These are phyloP conservation scores for Drosera spatulata DNA, from an alignment of 179 eudicot genomes.

Conservation along the genomic window DNA sequence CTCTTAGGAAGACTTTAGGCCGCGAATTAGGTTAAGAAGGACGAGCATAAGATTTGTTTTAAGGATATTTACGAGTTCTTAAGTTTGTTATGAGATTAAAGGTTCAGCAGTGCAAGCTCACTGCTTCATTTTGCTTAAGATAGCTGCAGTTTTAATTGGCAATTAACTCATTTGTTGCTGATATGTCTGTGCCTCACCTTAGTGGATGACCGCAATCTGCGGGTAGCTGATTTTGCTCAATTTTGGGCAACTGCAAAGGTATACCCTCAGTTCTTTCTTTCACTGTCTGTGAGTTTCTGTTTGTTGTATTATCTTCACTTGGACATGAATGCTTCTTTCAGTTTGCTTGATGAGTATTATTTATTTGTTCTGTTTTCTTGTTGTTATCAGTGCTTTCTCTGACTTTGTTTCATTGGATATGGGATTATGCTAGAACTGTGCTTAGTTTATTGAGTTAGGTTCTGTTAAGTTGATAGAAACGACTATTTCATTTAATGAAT, in stretches of 20 bases:
- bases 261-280: slow-evolving; percentile 56
- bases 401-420: neutral
- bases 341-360: neutral
- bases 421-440: too few species aligned
- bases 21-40: slow-evolving; percentile 9
- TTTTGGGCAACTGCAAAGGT: slow-evolving; percentile 99
- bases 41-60: slow-evolving; percentile 12
- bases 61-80: slow-evolving; percentile 14
- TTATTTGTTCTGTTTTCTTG: slow-evolving; percentile 1
- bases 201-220: slow-evolving; percentile 99
- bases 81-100: slow-evolving; percentile 50
- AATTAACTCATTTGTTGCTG: slow-evolving; percentile 98
- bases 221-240: slow-evolving; percentile 99
- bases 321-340: neutral
- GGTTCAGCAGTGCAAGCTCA: slow-evolving; percentile 74
- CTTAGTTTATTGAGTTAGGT: too few species aligned
- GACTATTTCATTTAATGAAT: too few species aligned
- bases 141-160: slow-evolving; percentile 95
- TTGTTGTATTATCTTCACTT: slow-evolving; percentile 16
- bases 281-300: slow-evolving; percentile 31
- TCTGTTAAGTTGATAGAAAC: too few species aligned
- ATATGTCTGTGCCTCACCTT: slow-evolving; percentile 93
- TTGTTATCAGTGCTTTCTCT: slow-evolving; percentile 7
- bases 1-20: slow-evolving; percentile 10
- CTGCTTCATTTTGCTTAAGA: slow-evolving; percentile 83